phyloP scores from a whole-genome alignment of 495 filamentous ascomycete genomes.

The Corynascus novoguineensis region DNA sequence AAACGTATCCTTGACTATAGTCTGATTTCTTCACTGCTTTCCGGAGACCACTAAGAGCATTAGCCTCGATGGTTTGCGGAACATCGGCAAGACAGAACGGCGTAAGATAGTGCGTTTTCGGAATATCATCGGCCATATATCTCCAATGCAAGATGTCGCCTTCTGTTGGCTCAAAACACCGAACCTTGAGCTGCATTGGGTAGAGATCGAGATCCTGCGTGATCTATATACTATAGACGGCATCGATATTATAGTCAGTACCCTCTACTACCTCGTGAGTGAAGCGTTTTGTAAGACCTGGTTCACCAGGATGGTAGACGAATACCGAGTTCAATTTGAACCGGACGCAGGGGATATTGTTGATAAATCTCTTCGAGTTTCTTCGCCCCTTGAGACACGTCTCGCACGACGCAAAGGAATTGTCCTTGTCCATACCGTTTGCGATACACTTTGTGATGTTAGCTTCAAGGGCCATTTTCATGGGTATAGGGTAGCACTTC shows the following conservation, averaged over 20 bases:
- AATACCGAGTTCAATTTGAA: constrained; percentile 34
- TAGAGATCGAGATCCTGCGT: constrained; percentile 26
- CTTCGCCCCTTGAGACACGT: constrained; percentile 33
- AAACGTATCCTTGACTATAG: constrained; percentile 18
- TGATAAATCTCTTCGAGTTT: constrained; percentile 41
- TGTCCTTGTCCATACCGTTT: constrained; percentile 26
- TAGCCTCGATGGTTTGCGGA: constrained; percentile 25
- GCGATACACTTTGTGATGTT: constrained; percentile 17
- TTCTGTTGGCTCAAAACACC: constrained; percentile 27
- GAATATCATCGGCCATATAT: constrained; percentile 29
- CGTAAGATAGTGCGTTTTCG: too few relatives aligned
- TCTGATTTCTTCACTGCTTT: constrained; percentile 17
- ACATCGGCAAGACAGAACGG: constrained; percentile 37
- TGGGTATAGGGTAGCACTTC: neutral
- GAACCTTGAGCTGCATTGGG: constrained; percentile 31
- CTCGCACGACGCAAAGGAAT: constrained; percentile 30
- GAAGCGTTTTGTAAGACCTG: constrained; percentile 38
- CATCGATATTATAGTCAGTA: constrained; percentile 21
- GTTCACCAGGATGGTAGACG: constrained; percentile 35
- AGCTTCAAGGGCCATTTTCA: neutral
- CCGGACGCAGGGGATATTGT: constrained; percentile 37
- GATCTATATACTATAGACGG: constrained; percentile 29
- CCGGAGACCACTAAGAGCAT: constrained; percentile 21
- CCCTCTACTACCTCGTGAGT: constrained; percentile 36
- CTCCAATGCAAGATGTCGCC: constrained; percentile 29